Conservation (phyloP, 129 eudicot species). For the Arctium lappa region DNA sequence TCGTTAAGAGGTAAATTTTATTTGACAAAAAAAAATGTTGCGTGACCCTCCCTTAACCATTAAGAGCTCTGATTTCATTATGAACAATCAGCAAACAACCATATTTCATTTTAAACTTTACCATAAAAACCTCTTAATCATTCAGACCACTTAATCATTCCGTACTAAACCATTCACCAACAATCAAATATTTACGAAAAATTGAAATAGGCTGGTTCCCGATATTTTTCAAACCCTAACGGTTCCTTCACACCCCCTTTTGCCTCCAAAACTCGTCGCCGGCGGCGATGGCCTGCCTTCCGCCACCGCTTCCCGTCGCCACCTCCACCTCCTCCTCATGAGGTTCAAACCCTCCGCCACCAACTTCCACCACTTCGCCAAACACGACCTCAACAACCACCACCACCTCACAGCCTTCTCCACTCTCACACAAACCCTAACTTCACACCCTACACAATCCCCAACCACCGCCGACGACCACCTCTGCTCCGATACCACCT, state of each 20-base stretch:
- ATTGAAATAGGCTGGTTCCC: neutral
- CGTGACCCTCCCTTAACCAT: no score
- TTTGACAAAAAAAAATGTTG: no score
- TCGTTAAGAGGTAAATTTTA: no score
- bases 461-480: neutral
- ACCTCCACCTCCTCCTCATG: constrained; percentile 33
- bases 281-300: constrained; percentile 40
- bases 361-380: constrained; percentile 18
- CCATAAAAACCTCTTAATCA: no score
- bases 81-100: no score
- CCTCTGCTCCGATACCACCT: constrained; percentile 35
- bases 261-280: constrained; percentile 22
- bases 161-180: no score
- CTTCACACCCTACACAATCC: constrained; percentile 5
- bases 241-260: constrained; percentile 21
- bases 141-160: no score
- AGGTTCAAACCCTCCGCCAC: constrained; percentile 33
- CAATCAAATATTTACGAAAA: no score
- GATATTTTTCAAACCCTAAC: neutral
- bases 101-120: no score
- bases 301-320: constrained; percentile 12
- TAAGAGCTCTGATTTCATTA: no score
- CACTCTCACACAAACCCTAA: constrained; percentile 30
- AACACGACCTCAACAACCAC: neutral
- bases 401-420: constrained; percentile 14